Evolutionary conservation across 371 early-diverging fungal genomes (phyloP).

Genomic region (Syncephalastrum monosporum): DNA sequence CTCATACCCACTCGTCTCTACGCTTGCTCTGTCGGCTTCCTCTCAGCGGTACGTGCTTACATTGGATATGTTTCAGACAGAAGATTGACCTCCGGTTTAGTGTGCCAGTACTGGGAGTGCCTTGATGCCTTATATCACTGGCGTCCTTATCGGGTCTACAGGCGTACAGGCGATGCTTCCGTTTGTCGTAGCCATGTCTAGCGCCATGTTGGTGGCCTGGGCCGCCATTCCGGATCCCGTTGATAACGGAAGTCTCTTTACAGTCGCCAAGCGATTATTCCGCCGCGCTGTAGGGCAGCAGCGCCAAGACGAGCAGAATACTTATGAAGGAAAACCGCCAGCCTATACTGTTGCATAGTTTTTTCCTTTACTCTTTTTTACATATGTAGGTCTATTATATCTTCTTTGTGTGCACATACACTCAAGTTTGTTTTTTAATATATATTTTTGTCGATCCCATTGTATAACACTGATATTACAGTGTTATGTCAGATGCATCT

Average conservation of each 20-base stretch:
- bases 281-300: too few species aligned
- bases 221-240: constrained; percentile 20
- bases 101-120: constrained; percentile 26
- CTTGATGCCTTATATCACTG: constrained; percentile 24
- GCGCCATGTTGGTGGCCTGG: constrained; percentile 20
- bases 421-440: too few species aligned
- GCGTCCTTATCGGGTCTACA: constrained; percentile 17
- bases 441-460: too few species aligned
- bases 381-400: too few species aligned
- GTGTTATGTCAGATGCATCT: too few species aligned
- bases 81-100: constrained; percentile 2
- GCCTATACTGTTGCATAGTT: too few species aligned
- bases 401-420: too few species aligned
- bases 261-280: too few species aligned
- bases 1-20: constrained; percentile 17
- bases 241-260: background rate
- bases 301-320: too few species aligned
- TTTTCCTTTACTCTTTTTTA: too few species aligned
- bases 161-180: constrained; percentile 27
- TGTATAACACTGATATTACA: too few species aligned
- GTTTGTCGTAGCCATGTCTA: constrained; percentile 18
- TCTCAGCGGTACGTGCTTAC: constrained; percentile 18
- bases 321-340: too few species aligned
- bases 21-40: constrained; percentile 22
- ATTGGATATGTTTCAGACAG: background rate